Evolutionary conservation across 768 basidiomycete genomes (phyloP), one percentile per base, ranked within the genome.

Genomic region (Favolaschia claudopus): DNA sequence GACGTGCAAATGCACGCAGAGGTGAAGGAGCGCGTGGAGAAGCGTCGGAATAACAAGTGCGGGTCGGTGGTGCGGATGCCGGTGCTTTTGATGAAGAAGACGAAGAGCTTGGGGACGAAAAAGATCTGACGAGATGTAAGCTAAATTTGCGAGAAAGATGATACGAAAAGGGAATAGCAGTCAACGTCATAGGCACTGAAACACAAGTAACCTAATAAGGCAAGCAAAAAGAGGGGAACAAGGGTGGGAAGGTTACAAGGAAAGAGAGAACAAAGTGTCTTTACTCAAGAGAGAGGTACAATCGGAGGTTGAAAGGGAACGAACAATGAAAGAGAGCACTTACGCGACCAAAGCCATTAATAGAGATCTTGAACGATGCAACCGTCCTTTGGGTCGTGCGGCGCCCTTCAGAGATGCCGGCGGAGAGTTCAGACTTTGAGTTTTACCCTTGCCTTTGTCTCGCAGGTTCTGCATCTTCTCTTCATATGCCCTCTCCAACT

Each of bases 311-410:
- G 27, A 20, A 46, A 0, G 29, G 36, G 37, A 7, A 50, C 38
- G 33, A 37, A 24, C 14, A 39, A 24, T 40, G 19, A 55, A 7
- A 45, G 58, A 37, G 70, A 48, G 32, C n/a, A 58, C 81, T 48
- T 74, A 88, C 81, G 86, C 82, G 57, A 91, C 84, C 36, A 92
- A 75, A 7, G 87, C 82, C 82, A 87, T 89, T 44, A 91, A 76
- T 58, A 92, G 69, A 15, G 91, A 92, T 39, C 86, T 80, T 14
- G 62, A 63, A 14, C 52, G 50, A 17, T 40, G 31, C 13, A 60
- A 42, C 7, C 57, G 52, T 14, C 39, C 37, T 29, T 64, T 64
- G 37, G 58, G 33, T 37, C 44, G 20, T 4, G n/a, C n/a, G n/a
- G 44, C 24, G 7, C 54, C 55, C 20, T 64, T 64, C 24, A 45